phyloP scores from a whole-genome alignment of 176 grass and related monocot genomes.

The Zoysia pacifica region DNA sequence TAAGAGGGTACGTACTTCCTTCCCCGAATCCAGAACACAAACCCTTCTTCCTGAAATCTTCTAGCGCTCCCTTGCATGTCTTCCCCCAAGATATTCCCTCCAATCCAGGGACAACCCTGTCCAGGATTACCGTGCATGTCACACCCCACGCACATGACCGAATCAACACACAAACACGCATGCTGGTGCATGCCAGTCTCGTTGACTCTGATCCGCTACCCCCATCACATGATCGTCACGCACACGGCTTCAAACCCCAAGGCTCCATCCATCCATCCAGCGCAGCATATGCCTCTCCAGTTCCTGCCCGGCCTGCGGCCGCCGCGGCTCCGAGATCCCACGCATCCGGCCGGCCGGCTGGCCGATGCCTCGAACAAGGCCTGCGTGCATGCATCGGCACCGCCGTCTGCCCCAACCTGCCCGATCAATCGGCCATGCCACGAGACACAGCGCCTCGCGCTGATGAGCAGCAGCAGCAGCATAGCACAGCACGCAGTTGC shows the following conservation, averaged over 20 bases:
- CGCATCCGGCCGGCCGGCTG: too few relatives aligned
- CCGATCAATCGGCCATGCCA: too few relatives aligned
- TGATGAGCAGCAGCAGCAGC: too few relatives aligned
- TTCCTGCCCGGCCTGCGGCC: too few relatives aligned
- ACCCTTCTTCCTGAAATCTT: constrained; percentile 42
- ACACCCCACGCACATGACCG: constrained; percentile 56
- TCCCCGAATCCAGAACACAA: constrained; percentile 27
- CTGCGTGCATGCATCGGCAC: too few relatives aligned
- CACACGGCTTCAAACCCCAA: constrained; percentile 52
- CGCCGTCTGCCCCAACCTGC: too few relatives aligned
- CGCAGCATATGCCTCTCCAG: too few relatives aligned
- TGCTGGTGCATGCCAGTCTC: constrained; percentile 14
- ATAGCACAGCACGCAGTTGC: too few relatives aligned
- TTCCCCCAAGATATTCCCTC: constrained; percentile 82
- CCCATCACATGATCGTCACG: constrained; percentile 44
- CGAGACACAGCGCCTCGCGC: too few relatives aligned
- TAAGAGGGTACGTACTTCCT: constrained; percentile 6
- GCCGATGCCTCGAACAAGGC: too few relatives aligned
- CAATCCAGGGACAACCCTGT: constrained; percentile 67
- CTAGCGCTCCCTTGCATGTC: constrained; percentile 50
- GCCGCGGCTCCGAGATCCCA: too few relatives aligned
- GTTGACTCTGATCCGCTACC: constrained; percentile 45
- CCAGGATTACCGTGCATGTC: constrained; percentile 57
- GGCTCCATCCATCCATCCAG: constrained; percentile 33
- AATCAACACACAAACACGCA: constrained; percentile 49